Evolutionary conservation across 108 stramenopile species (phyloP), one percentile per base, ranked within the genome.

Genomic region (Pseudonitzschia multiseries): DNA sequence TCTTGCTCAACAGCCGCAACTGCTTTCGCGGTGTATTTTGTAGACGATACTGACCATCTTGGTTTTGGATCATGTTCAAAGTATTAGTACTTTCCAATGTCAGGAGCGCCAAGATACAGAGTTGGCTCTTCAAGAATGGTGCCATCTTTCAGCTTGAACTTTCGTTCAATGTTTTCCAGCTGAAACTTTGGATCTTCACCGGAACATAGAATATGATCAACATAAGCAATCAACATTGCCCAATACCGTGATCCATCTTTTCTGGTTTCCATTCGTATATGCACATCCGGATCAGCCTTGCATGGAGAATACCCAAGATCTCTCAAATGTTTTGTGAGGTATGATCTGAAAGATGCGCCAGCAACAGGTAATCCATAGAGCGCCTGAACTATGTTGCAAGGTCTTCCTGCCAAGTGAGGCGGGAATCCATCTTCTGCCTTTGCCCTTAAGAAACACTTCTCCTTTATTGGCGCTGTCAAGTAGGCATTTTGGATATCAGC

Each of bases 401-500:
- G 53, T 44, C 75, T 77, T 13, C 82, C 86, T 15, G 40, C 8
- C n/a, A 24, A n/a, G 6, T 59, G 46, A 6, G 36, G 36, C 4
- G 14, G 14, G 0, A 65, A 42, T 46, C 82, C 82, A 53, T 73
- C 78, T 42, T 82, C 82, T 2, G 53, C 68, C 2, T 83, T 78
- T 0, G 65, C 59, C 0, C 69, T 48, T 0, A 62, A 78, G 41
- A 50, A 83, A 14, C 78, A 48, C 44, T 75, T 74, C 53, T 84
- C 80, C 8, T 65, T 28, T 40, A 64, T 75, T 26, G 27, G 40
- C 13, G 70, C 76, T 12, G 69, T 71, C 17, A 83, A 57, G 57
- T 79, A 85, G 26, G 81, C 81, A 65, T 82, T 85, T 56, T 75
- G 54, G 51, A 81, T 73, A 59, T 86, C 85, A 60, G 65, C 69